phyloP scores from a whole-genome alignment of 2,329 filamentous ascomycete genomes.

The Diaporthe aspalathi region DNA sequence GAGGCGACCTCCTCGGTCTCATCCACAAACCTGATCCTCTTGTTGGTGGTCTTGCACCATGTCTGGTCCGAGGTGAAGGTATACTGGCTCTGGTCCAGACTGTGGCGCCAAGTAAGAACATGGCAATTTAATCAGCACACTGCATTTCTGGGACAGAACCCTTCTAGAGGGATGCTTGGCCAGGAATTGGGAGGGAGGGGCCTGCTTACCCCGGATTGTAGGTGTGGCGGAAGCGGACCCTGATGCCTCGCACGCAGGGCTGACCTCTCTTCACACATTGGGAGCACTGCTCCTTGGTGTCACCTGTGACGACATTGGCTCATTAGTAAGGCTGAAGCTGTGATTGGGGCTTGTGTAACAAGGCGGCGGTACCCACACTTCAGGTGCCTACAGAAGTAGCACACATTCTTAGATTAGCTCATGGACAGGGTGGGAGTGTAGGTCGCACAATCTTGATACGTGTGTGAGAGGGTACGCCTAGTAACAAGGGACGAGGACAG shows the following conservation, averaged over 20 bases:
- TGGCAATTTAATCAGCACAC: conserved; percentile 3
- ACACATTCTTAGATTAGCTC: conserved; percentile 7
- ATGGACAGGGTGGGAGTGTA: neutral
- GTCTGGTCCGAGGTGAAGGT: conserved; percentile 27
- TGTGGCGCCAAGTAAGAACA: neutral
- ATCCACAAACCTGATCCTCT: conserved; percentile 36
- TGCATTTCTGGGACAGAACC: neutral
- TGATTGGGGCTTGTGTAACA: conserved; percentile 1
- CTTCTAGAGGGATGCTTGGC: neutral
- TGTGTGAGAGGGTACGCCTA: neutral
- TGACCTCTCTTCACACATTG: conserved; percentile 34
- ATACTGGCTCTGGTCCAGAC: conserved; percentile 20
- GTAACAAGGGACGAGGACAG: neutral
- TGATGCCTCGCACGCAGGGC: conserved; percentile 33
- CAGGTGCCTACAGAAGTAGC: conserved; percentile 4
- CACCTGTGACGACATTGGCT: neutral
- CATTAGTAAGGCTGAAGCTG: neutral
- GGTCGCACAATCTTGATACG: conserved; percentile 12
- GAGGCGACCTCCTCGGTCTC: conserved; percentile 31
- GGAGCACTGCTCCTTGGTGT: conserved; percentile 31
- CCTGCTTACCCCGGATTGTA: conserved; percentile 33
- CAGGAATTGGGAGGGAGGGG: neutral
- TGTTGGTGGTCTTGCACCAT: conserved; percentile 34
- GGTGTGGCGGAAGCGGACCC: conserved; percentile 35
- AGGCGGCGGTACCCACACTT: conserved; percentile 17